Base-by-base conservation (phyloP, 371 early-diverging fungal genomes). In the Mycotypha africana region DNA sequence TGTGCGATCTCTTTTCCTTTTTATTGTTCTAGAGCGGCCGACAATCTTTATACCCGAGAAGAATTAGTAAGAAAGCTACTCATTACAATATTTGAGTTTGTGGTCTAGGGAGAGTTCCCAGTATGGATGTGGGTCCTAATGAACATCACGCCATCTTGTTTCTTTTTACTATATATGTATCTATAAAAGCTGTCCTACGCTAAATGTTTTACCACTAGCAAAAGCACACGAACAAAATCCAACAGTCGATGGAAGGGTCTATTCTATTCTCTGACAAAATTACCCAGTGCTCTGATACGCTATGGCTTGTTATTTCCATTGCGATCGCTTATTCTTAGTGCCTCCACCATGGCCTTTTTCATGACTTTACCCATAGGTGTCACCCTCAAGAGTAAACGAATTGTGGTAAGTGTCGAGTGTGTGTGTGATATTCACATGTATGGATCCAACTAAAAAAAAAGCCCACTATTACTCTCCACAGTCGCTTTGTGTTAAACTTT, bases 401-500 rank as follows among this genome's bases (percentile, higher is more conserved):
- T 58, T 34, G 65, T 66, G 37, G 71, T 70, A 70, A 53, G 2
- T 31, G 21, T 12, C n/a, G n/a, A n/a, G n/a, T n/a, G n/a, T n/a
- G n/a, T n/a, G n/a, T n/a, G n/a, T n/a, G n/a, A n/a, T n/a, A n/a
- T n/a, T n/a, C n/a, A n/a, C n/a, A n/a, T n/a, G n/a, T n/a, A n/a
- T 31, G 11, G 26, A 34, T 10, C 34, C n/a, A 11, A 16, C 34
- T n/a, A 21, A 23, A 9, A 22, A 5, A 23, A 19, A 36, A 30
- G 34, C 31, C 3, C 43, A n/a, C n/a, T n/a, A n/a, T n/a, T n/a
- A n/a, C n/a, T n/a, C n/a, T n/a, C n/a, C 44, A 38, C 32, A 80
- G 80, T 62, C 77, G 14, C 64, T 64, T 45, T 49, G 76, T n/a
- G 79, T 82, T 49, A 67, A 67, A 38, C 71, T 67, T 36, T 85